Evolutionary conservation across 148 eudicot genomes (phyloP), one percentile per base, ranked within the genome.

Genomic region (Camellia sinensis): DNA sequence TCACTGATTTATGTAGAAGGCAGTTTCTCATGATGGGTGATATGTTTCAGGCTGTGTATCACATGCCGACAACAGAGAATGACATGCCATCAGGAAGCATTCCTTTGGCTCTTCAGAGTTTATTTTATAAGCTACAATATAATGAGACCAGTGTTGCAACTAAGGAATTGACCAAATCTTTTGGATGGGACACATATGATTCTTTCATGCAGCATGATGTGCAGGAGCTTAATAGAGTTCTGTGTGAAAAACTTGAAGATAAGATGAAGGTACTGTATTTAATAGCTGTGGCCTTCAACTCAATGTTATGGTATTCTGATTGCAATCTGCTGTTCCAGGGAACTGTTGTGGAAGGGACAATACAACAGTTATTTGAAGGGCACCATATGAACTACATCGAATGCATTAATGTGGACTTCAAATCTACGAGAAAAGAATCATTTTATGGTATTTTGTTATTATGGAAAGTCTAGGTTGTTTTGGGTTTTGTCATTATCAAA

Each of bases 191-290:
- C 81, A 90, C 98, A 7, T 90, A 92, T 83, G 98, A 94, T 83
- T 91, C 98, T 71, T 94, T 94, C 85, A 90, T 92, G 98, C 97
- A 94, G 82, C 98, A 94, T 85, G 98, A 94, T 89, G 98, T 94
- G 45, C 98, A 94, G 86, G 98, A 94, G 80, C 94, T 94, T 19
- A 94, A 94, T 73, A 86, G 98, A 80, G 98, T 94, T 75, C 80
- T 94, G 69, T 90, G 92, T 80, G 98, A 94, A 82, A 92, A 94
- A 82, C 98, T 94, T 73, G 98, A 94, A 83, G 93, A 92, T 81
- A 94, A 94, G 79, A 94, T 94, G 98, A 94, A 94, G 98, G 98
- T 91, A 82, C 74, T 17, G 71, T 67, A 19, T 57, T 65, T 50
- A 70, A 22, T 48, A 48, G 21, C n/a, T 76, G 61, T 63, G n/a